These are phyloP conservation scores for Monilinia polystroma DNA, from an alignment of 2,329 filamentous ascomycete species.

Conservation along the genomic window DNA sequence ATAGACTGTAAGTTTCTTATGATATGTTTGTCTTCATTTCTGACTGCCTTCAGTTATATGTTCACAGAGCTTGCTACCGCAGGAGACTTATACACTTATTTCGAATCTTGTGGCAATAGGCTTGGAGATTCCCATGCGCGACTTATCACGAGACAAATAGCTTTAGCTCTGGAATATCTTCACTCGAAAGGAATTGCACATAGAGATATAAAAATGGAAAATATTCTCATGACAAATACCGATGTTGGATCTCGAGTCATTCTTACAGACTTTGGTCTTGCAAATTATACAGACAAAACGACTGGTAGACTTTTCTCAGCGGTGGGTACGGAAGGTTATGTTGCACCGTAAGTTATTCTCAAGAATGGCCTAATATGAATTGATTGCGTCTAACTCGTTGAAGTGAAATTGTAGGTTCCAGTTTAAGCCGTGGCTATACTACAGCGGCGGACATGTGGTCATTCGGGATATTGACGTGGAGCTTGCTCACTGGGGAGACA, in stretches of 20 bases:
- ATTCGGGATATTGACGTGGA: slow-evolving; percentile 36
- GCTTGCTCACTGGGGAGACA: slow-evolving; percentile 33
- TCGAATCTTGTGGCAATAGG: slow-evolving; percentile 30
- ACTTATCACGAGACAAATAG: slow-evolving; percentile 38
- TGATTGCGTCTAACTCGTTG: not conserved
- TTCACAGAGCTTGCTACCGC: slow-evolving; percentile 58
- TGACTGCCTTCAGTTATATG: slow-evolving; percentile 46
- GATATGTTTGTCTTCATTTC: slow-evolving; percentile 4
- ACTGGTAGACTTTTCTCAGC: slow-evolving; percentile 34
- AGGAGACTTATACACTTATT: slow-evolving; percentile 40
- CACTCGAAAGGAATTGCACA: slow-evolving; percentile 38
- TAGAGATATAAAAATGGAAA: slow-evolving; percentile 40
- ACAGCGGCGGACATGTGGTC: slow-evolving; percentile 39
- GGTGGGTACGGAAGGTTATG: slow-evolving; percentile 38
- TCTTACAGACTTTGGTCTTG: slow-evolving; percentile 41
- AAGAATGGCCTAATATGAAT: not conserved
- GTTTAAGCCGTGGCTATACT: slow-evolving; percentile 33
- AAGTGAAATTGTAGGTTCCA: slow-evolving; percentile 30
- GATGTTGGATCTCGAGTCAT: slow-evolving; percentile 37
- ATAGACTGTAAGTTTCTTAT: slow-evolving; percentile 46
- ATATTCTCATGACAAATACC: slow-evolving; percentile 38
- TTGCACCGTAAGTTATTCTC: slow-evolving; percentile 37
- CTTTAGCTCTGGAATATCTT: slow-evolving; percentile 37
- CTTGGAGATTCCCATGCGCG: slow-evolving; percentile 35
- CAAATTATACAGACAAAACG: slow-evolving; percentile 28